These are phyloP conservation scores for Boletus mariae DNA, from an alignment of 1,284 basidiomycete species.

Conservation along the genomic window DNA sequence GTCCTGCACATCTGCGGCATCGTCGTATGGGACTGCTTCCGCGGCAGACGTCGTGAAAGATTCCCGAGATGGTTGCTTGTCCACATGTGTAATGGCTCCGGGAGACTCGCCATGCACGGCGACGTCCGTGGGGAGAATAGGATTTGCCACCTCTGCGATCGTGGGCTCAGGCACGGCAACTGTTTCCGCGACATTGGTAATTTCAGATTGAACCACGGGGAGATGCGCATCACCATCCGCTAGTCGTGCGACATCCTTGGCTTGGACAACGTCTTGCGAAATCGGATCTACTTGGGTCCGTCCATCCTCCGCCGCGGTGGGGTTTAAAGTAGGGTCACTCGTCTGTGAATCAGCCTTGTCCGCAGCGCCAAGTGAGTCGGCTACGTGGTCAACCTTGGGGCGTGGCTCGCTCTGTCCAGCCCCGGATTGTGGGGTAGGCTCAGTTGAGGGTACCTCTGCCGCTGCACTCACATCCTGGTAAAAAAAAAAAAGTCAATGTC, in stretches of 20 bases:
- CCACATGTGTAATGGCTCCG: constrained; percentile 1
- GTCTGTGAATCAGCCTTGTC: not conserved
- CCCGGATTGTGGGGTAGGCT: constrained; percentile 17
- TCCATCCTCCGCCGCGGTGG: not conserved
- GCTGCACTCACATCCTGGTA: constrained; percentile 2
- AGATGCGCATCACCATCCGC: not conserved
- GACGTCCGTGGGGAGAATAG: not conserved
- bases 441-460: constrained; percentile 16
- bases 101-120: constrained; percentile 1
- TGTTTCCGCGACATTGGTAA: not conserved
- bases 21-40: constrained; percentile 3
- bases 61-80: constrained; percentile 5
- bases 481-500: constrained; percentile 6
- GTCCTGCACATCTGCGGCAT: constrained; percentile 2
- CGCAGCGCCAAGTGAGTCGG: not conserved
- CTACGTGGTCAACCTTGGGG: not conserved
- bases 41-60: constrained; percentile 10
- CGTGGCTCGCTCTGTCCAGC: not conserved
- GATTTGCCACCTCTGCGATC: constrained; percentile 5
- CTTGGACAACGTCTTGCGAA: not conserved
- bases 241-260: not conserved
- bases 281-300: not conserved
- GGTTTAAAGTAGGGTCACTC: not conserved
- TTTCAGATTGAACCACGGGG: constrained; percentile 4
- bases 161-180: constrained; percentile 6